These are phyloP conservation scores for Cicer bijugum DNA, from an alignment of 306 rosid species.

Conservation along the genomic window DNA sequence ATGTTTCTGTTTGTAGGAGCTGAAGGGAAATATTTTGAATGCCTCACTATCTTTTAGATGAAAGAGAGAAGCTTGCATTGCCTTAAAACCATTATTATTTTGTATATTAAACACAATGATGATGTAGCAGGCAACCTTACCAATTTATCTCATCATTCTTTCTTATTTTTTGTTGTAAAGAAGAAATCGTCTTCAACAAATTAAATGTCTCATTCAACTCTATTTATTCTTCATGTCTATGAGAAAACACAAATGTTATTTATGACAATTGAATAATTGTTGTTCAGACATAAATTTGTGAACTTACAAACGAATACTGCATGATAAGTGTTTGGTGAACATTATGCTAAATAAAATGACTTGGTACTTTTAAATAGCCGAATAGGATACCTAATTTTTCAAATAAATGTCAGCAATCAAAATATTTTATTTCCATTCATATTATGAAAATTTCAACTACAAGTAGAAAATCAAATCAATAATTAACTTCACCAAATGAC, in stretches of 20 bases:
- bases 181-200: neutral
- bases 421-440: neutral
- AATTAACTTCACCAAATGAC: neutral
- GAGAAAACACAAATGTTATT: neutral
- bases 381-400: too few relatives aligned
- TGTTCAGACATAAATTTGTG: neutral
- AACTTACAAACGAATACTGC: too few relatives aligned
- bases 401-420: too few relatives aligned
- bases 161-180: neutral
- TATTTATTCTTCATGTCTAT: neutral
- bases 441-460: neutral
- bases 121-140: slow-evolving; percentile 2
- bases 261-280: neutral
- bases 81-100: slow-evolving; percentile 6
- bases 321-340: neutral
- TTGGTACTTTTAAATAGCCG: too few relatives aligned
- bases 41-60: slow-evolving; percentile 12
- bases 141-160: neutral
- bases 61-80: slow-evolving; percentile 17
- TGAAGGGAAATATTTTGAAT: neutral
- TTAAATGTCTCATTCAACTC: neutral
- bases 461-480: neutral
- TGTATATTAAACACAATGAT: slow-evolving; percentile 11
- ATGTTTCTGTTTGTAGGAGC: slow-evolving; percentile 13
- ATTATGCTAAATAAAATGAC: neutral